phyloP scores from a whole-genome alignment of 2,329 filamentous ascomycete genomes.

The Colletotrichum godetiae region DNA sequence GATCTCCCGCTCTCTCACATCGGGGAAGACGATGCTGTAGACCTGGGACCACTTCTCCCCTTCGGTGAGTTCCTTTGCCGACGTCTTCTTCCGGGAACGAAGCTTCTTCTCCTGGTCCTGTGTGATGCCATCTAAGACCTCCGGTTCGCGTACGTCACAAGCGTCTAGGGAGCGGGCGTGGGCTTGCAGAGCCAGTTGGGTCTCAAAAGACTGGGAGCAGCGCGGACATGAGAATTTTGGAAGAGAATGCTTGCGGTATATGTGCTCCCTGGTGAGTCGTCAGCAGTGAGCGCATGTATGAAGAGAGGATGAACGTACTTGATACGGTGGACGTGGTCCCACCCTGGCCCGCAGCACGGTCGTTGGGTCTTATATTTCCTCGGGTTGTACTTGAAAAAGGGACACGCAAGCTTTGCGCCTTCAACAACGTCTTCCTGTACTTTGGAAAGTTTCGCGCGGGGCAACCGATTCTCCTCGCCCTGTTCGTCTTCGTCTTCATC shows the following conservation, averaged over 20 bases:
- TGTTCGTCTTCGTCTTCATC: neutral
- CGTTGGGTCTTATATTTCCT: constrained; percentile 47
- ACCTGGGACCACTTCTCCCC: constrained; percentile 52
- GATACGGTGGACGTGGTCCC: constrained; percentile 51
- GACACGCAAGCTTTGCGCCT: constrained; percentile 46
- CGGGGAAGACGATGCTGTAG: constrained; percentile 50
- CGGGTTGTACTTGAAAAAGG: constrained; percentile 53
- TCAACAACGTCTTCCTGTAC: constrained; percentile 13
- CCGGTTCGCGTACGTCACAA: constrained; percentile 39
- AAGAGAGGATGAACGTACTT: constrained; percentile 43
- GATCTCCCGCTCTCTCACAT: constrained; percentile 37
- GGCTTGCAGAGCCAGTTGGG: constrained; percentile 43
- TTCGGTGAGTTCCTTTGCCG: constrained; percentile 45
- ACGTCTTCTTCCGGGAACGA: constrained; percentile 46
- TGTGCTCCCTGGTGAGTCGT: constrained; percentile 44
- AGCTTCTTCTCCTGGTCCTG: constrained; percentile 48
- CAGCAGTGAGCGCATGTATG: neutral
- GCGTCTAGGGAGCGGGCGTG: constrained; percentile 44
- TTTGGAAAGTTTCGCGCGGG: constrained; percentile 15
- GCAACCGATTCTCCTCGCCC: neutral
- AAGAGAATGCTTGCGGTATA: constrained; percentile 51
- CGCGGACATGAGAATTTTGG: constrained; percentile 45
- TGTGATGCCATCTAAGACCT: constrained; percentile 50
- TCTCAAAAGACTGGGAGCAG: constrained; percentile 49
- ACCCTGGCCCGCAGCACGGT: constrained; percentile 50